These are phyloP conservation scores for Powellomyces hirtus DNA, from an alignment of 192 early-diverging fungal genomes.

Conservation along the genomic window DNA sequence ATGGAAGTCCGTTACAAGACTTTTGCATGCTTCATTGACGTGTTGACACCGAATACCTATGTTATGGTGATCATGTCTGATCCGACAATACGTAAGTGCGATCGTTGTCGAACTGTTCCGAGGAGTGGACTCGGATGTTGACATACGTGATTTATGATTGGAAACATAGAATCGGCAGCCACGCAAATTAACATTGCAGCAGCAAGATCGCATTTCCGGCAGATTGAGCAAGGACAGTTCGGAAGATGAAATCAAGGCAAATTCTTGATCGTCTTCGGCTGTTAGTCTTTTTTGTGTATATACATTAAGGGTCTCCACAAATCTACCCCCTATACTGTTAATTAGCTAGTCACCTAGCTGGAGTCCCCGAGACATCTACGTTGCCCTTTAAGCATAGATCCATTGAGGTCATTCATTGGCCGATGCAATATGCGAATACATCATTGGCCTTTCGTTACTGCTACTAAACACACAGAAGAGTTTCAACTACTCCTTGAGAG, in stretches of 20 bases:
- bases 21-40: conserved; percentile 78
- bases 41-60: conserved; percentile 81
- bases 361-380: too few species aligned
- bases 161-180: conserved; percentile 68
- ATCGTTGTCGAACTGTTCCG: background rate
- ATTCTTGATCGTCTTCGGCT: too few species aligned
- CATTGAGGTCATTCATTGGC: too few species aligned
- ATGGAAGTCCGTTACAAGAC: conserved; percentile 78
- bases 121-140: background rate
- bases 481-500: too few species aligned
- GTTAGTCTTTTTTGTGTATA: too few species aligned
- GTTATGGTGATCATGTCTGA: conserved; percentile 87
- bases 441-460: too few species aligned
- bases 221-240: conserved; percentile 54
- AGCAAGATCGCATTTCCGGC: conserved; percentile 79
- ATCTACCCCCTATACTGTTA: too few species aligned
- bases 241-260: background rate
- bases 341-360: too few species aligned
- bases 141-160: background rate
- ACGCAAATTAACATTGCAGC: conserved; percentile 78
- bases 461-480: too few species aligned
- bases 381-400: too few species aligned
- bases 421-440: too few species aligned
- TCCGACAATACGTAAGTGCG: conserved; percentile 71
- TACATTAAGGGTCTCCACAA: too few species aligned